phyloP scores from a whole-genome alignment of 2,329 filamentous ascomycete species.

The Colletotrichum orchidophilum region DNA sequence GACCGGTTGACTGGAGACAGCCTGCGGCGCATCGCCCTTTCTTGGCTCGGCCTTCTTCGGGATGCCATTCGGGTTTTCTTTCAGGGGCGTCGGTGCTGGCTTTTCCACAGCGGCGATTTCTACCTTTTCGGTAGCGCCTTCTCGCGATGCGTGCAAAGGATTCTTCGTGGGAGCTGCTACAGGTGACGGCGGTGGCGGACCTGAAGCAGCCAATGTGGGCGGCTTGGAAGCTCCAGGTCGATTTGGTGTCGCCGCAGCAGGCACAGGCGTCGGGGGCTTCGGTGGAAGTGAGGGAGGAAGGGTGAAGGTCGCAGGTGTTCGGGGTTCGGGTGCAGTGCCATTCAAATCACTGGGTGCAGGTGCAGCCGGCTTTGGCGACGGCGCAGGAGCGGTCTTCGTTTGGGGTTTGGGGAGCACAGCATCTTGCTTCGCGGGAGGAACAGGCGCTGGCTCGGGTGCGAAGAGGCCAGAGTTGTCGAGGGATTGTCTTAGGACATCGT shows the following conservation, averaged over 20 bases:
- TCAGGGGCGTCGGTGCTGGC: background rate
- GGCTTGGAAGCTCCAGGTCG: conserved; percentile 7
- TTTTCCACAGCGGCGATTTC: background rate
- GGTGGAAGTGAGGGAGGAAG: background rate
- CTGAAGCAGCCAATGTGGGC: background rate
- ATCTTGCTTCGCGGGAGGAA: conserved; percentile 13
- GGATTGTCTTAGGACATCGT: conserved; percentile 53
- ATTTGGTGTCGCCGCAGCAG: background rate
- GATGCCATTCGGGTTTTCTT: background rate
- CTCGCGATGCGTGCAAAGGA: conserved; percentile 24
- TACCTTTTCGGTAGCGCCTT: conserved; percentile 7
- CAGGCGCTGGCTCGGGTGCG: conserved; percentile 5
- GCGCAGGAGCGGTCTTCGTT: background rate
- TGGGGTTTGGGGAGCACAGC: conserved; percentile 2
- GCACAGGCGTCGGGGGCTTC: conserved; percentile 19
- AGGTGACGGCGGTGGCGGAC: background rate
- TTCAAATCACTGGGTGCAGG: conserved; percentile 2
- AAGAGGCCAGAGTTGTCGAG: conserved; percentile 42
- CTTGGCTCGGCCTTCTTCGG: conserved; percentile 17
- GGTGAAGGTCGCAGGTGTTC: background rate
- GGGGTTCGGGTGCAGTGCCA: background rate
- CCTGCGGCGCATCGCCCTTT: background rate
- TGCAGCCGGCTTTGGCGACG: conserved; percentile 9
- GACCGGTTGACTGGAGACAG: background rate
- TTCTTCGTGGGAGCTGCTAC: conserved; percentile 2